Evolutionary conservation across 805 yeast species (phyloP).

Genomic region (Barnettozyma salicaria): DNA sequence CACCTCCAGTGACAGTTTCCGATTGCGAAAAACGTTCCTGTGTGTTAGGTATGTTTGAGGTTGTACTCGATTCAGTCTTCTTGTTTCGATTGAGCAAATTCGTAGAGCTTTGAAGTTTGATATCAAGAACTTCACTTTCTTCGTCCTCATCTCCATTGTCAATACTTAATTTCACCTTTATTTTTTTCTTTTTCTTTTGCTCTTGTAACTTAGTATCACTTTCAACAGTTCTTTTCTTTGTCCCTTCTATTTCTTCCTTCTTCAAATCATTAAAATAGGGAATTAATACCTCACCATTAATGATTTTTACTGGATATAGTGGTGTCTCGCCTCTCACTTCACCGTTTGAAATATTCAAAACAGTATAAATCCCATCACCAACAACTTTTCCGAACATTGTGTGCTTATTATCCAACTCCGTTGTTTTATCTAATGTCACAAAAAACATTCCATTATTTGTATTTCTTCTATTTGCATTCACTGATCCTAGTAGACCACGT

Average conservation of each 20-base stretch:
- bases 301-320: constrained; percentile 45
- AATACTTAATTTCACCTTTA: constrained; percentile 32
- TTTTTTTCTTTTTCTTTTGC: constrained; percentile 25
- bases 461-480: constrained; percentile 29
- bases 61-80: no score
- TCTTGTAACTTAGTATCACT: constrained; percentile 6
- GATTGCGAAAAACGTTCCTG: no score
- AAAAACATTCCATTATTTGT: constrained; percentile 38
- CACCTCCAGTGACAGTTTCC: no score
- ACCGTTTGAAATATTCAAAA: constrained; percentile 42
- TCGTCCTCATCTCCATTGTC: constrained; percentile 15
- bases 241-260: constrained; percentile 7
- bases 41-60: no score
- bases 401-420: constrained; percentile 37
- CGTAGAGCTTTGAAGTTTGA: constrained; percentile 40
- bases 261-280: constrained; percentile 44
- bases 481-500: constrained; percentile 53
- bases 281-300: constrained; percentile 35
- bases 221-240: background rate
- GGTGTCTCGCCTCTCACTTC: constrained; percentile 43
- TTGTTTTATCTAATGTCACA: constrained; percentile 42
- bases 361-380: constrained; percentile 50
- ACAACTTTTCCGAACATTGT: constrained; percentile 54
- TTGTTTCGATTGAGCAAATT: no score
- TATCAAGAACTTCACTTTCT: constrained; percentile 32